Evolutionary conservation across 2,329 filamentous ascomycete genomes (phyloP), one percentile per base, ranked within the genome.

Genomic region (Atkinsonella hypoxylon): DNA sequence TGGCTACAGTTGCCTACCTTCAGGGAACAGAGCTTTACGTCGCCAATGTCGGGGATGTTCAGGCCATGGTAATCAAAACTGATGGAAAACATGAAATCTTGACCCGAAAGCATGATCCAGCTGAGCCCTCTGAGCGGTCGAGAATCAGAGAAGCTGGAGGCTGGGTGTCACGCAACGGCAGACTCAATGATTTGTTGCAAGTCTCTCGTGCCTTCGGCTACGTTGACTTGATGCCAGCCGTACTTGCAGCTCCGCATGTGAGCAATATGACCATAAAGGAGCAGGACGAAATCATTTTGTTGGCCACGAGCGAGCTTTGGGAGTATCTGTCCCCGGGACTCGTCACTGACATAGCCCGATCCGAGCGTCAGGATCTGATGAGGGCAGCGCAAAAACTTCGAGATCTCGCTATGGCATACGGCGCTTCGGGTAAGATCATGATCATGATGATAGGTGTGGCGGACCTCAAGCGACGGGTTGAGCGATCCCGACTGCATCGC

Each of bases 371-470:
- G 44, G 91, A 98, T 64, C 75, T 96, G 43, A 98, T 98, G 93
- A 80, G 88, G 50, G 93, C 91, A 15, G 86, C 93, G 4, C 91
- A 97, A 65, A 95, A 95, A 69, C 77, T 98, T 32, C 83, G 93
- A 52, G 93, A 98, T 70, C 74, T 97, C 50, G 93, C 93, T 41
- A 95, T 98, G 63, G 89, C 91, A 1, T 97, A 96, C 64, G 93
- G 93, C 49, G 88, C 91, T 12, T 90, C 83, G 1, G 85, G 85
- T 62, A 98, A 98, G 70, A 87, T 97, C 56, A 97, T 97, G 90
- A 89, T 98, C 43, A 97, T 97, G 91, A 88, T 98, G 74, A 83
- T 98, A 50, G 91, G 90, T 50, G 86, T 98, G 38, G 84, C 86
- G 50, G 90, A 97, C 62, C 72, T 98, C 49, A 91, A 95, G 69